A percentile compares a stretch with the other conserved stretches of the same genome.
Conservation (phyloP, 2,329 filamentous ascomycete species). For the Colletotrichum cereale region DNA sequence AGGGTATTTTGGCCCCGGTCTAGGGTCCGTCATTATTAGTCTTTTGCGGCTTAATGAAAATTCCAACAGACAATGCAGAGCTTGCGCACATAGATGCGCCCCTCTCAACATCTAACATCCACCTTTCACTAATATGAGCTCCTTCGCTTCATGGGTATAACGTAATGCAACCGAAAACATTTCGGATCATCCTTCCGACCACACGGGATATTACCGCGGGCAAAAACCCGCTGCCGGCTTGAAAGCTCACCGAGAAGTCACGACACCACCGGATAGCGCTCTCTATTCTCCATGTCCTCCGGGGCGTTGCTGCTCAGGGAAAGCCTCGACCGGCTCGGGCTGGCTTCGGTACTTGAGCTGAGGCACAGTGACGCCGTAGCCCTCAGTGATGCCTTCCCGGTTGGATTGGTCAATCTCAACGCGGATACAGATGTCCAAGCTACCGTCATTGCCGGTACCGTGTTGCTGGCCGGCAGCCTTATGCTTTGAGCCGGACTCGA, state of each 20-base stretch:
- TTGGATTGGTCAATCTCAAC: conserved; percentile 91
- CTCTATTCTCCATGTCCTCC: conserved; percentile 28
- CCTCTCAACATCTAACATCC: not conserved
- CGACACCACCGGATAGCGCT: not conserved
- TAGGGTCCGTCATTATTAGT: not conserved
- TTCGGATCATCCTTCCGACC: conserved; percentile 23
- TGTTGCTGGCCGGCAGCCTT: conserved; percentile 73
- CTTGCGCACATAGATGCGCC: not conserved
- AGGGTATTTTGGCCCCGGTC: not conserved
- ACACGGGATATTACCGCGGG: not conserved
- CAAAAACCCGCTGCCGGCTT: not conserved
- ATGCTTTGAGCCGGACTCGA: conserved; percentile 82
- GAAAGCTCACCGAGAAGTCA: not conserved
- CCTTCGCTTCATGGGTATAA: conserved; percentile 37
- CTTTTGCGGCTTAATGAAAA: not conserved
- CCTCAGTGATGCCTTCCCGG: conserved; percentile 80
- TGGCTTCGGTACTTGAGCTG: conserved; percentile 62
- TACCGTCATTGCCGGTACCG: conserved; percentile 67
- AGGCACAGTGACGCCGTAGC: conserved; percentile 90
- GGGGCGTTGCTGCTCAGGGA: conserved; percentile 34
- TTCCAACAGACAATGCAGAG: conserved; percentile 2
- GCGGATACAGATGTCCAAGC: conserved; percentile 85
- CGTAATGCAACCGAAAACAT: conserved; percentile 26
- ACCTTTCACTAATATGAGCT: not conserved
- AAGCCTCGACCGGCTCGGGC: conserved; percentile 42